These are phyloP conservation scores for Monosporascus ibericus DNA, from an alignment of 2,329 filamentous ascomycete species.

Conservation along the genomic window DNA sequence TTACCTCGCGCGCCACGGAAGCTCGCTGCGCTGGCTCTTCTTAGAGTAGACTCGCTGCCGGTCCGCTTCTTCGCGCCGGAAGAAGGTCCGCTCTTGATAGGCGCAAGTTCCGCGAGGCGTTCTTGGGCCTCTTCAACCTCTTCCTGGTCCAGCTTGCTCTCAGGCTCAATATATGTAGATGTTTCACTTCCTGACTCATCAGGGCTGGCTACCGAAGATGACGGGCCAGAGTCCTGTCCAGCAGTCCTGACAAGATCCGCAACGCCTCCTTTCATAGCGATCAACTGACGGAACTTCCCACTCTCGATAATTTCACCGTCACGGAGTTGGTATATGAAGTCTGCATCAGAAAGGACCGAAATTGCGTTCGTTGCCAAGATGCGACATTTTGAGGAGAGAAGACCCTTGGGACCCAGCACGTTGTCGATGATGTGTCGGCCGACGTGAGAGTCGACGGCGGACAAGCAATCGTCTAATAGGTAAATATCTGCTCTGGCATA, in stretches of 20 bases:
- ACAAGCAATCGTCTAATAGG: constrained; percentile 87
- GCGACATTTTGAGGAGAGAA: constrained; percentile 80
- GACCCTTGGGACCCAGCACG: constrained; percentile 77
- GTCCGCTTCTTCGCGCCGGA: constrained; percentile 49
- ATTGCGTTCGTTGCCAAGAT: constrained; percentile 95
- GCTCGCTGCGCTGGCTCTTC: constrained; percentile 85
- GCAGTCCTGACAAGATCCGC: constrained; percentile 76
- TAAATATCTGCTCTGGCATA: constrained; percentile 97
- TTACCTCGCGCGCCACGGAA: constrained; percentile 84
- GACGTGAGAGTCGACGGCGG: constrained; percentile 97
- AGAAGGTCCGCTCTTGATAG: constrained; percentile 56
- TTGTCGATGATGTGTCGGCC: constrained; percentile 92
- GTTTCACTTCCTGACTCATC: constrained; percentile 48
- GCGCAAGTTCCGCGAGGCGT: constrained; percentile 65
- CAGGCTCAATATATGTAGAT: constrained; percentile 50
- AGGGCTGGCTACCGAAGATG: constrained; percentile 34
- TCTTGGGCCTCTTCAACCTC: constrained; percentile 76
- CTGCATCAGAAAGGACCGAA: constrained; percentile 79
- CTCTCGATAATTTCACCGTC: constrained; percentile 80
- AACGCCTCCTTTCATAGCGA: constrained; percentile 91
- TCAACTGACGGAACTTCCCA: constrained; percentile 83
- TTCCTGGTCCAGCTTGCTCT: constrained; percentile 50
- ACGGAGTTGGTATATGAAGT: constrained; percentile 79
- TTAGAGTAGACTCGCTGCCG: constrained; percentile 72
- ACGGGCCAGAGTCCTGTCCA: constrained; percentile 47